Conservation (phyloP, 2,329 filamentous ascomycete species). For the Penicillium sp. region DNA sequence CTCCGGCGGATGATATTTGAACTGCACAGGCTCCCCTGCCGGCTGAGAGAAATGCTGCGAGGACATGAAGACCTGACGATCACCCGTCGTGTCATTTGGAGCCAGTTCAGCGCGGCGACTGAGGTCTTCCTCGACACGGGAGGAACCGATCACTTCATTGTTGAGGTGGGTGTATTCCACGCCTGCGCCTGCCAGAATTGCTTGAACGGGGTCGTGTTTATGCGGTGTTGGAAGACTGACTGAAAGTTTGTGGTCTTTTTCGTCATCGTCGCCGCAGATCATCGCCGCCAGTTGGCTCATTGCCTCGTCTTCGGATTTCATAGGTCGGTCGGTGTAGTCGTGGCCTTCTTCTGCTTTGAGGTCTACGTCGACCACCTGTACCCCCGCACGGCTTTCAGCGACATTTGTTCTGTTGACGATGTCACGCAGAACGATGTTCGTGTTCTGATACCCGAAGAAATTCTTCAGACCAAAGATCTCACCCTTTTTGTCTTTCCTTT, state of each 20-base stretch:
- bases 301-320: constrained; percentile 55
- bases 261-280: constrained; percentile 38
- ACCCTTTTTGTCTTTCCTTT: constrained; percentile 70
- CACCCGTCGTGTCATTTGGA: constrained; percentile 23
- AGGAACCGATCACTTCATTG: constrained; percentile 83
- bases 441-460: constrained; percentile 70
- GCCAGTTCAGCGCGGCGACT: constrained; percentile 61
- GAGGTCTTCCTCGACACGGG: constrained; percentile 79
- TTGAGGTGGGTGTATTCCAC: constrained; percentile 96
- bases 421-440: constrained; percentile 74
- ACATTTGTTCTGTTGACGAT: constrained; percentile 99
- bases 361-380: constrained; percentile 69
- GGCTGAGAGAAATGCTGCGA: constrained; percentile 13
- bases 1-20: constrained; percentile 62
- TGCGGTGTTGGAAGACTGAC: constrained; percentile 28
- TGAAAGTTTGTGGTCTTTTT: constrained; percentile 11
- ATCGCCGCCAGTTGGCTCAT: constrained; percentile 64
- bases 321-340: constrained; percentile 36
- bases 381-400: constrained; percentile 79
- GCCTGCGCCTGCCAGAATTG: constrained; percentile 76
- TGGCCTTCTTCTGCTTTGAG: constrained; percentile 54
- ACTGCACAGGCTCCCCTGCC: constrained; percentile 43
- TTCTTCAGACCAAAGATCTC: constrained; percentile 90
- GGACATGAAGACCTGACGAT: constrained; percentile 30
- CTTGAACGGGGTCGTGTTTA: constrained; percentile 67